These are phyloP conservation scores for Cicer chorassanicum DNA, from an alignment of 306 rosid species.

Conservation along the genomic window DNA sequence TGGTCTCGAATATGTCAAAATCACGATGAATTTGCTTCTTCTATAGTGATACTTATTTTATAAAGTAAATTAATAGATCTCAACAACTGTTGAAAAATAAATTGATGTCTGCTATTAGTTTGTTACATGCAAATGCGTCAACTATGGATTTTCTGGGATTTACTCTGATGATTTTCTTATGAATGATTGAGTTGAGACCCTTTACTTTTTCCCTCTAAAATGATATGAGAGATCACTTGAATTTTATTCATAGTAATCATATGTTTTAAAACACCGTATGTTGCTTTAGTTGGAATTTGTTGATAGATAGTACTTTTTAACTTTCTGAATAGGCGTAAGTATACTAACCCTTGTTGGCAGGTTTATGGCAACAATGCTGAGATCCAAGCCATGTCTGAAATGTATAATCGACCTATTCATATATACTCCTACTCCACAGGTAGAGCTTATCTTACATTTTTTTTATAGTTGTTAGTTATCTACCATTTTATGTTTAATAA, in stretches of 20 bases:
- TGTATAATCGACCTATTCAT: constrained; percentile 97
- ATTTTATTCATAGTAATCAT: background rate
- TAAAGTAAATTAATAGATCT: background rate
- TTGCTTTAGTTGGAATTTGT: constrained; percentile 23
- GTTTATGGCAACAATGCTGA: constrained; percentile 95
- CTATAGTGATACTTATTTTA: background rate
- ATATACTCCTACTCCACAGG: constrained; percentile 85
- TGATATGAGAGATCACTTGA: background rate
- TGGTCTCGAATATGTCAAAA: background rate
- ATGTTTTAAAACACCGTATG: background rate
- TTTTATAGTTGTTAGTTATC: background rate
- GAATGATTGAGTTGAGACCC: background rate
- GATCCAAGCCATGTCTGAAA: constrained; percentile 92
- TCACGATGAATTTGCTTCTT: background rate
- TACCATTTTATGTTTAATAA: constrained; percentile 35
- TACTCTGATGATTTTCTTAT: background rate
- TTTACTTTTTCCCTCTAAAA: background rate
- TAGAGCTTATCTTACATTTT: constrained; percentile 35
- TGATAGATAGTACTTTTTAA: constrained; percentile 14
- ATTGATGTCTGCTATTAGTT: background rate
- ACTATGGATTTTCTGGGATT: background rate
- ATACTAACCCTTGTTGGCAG: constrained; percentile 55
- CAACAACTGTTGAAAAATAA: background rate
- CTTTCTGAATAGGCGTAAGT: constrained; percentile 25
- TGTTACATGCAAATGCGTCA: background rate